Evolutionary conservation across 345 rosid species (phyloP), one percentile per base, ranked within the genome.

Genomic region (Brassica incana): DNA sequence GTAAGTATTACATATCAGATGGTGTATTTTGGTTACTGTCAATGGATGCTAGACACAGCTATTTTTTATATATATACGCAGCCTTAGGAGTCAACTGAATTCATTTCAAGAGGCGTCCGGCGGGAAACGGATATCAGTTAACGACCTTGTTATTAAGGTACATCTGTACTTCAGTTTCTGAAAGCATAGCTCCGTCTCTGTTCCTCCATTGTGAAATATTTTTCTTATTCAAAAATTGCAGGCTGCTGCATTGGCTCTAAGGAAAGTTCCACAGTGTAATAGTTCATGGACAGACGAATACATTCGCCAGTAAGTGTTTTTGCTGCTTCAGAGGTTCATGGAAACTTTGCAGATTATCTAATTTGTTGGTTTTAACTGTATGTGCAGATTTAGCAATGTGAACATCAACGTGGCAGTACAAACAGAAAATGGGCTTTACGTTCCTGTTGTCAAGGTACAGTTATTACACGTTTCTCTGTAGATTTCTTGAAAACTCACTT

Each of bases 81-180:
- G 99, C 64, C 84, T 95, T 83, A 89, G 98, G 67, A 84, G 86
- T 78, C 88, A 88, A 61, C 89, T 95, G 48, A 95, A 95, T 81
- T 84, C 87, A 70, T 84, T 93, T 76, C 98, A 90, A 89, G 97
- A 91, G 84, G 90, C 89, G 81, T 88, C 90, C 3, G 99, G 97
- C 74, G 99, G 98, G 62, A 95, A 91, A 86, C 88, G 95, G 58
- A 85, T 95, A 79, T 95, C 99, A 15, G 81, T 95, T 58, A 95
- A 95, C 79, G 98, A 95, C 83, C 98, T 93, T 82, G 98, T 93
- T 32, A 92, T 95, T 74, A 95, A 95, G 98, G 99, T 95, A 88
- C 45, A 54, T 71, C 0, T 1, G 76, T 63, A 35, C 66, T 76
- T 71, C 14, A 15, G 77, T 76, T 5, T 66, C 52, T 66, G 35